A percentile compares a stretch with the other conserved stretches of the same genome.
phyloP scores from a whole-genome alignment of 2,329 filamentous ascomycete species.

The Diaporthe sp. region DNA sequence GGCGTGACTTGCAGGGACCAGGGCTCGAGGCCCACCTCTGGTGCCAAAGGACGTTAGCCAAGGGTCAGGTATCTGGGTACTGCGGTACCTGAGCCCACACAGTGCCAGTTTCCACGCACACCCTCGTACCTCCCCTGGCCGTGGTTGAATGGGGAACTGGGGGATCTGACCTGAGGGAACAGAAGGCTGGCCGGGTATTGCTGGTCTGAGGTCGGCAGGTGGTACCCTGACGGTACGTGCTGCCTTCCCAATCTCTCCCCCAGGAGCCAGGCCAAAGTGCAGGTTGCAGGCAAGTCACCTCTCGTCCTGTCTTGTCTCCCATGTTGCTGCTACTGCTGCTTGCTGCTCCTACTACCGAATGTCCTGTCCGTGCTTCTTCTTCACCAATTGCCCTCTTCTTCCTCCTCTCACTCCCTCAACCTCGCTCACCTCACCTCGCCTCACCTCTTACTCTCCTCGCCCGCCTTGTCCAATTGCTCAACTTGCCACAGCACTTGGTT shows the following conservation, averaged over 20 bases:
- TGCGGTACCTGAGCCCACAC: constrained; percentile 31
- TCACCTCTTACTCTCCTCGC: not conserved
- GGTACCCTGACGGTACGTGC: constrained; percentile 22
- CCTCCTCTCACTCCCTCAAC: constrained; percentile 12
- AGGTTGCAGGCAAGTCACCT: constrained; percentile 15
- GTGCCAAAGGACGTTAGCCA: not conserved
- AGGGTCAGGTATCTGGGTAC: constrained; percentile 15
- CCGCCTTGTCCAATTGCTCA: constrained; percentile 31
- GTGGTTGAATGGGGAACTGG: not conserved
- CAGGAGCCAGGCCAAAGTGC: not conserved
- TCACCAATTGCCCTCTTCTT: constrained; percentile 27
- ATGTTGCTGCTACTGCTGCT: constrained; percentile 1
- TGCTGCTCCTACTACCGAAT: constrained; percentile 5
- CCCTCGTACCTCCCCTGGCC: constrained; percentile 9
- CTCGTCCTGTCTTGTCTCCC: constrained; percentile 9
- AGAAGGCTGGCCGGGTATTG: constrained; percentile 26
- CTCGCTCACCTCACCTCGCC: constrained; percentile 4
- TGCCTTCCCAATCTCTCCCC: not conserved
- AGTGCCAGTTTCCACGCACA: not conserved
- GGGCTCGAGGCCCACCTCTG: constrained; percentile 13
- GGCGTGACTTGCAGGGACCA: constrained; percentile 34
- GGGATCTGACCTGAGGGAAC: constrained; percentile 7
- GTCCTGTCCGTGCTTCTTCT: constrained; percentile 36
- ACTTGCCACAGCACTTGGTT: constrained; percentile 4
- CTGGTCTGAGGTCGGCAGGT: constrained; percentile 23